These are phyloP conservation scores for Daldinia grandis DNA, from an alignment of 495 filamentous ascomycete genomes.

Conservation along the genomic window DNA sequence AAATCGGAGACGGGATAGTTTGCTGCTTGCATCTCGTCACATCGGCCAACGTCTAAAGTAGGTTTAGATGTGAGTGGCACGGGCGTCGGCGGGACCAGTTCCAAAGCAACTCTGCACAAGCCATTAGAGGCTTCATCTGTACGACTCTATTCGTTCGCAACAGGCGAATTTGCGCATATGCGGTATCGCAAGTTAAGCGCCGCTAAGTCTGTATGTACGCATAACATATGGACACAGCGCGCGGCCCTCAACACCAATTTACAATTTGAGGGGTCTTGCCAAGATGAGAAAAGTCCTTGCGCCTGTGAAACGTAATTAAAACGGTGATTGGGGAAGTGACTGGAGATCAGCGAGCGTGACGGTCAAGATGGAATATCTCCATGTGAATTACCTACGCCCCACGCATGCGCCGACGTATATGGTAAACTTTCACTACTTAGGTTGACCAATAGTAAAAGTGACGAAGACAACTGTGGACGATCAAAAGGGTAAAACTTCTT, in stretches of 20 bases:
- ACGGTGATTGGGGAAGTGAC: constrained; percentile 32
- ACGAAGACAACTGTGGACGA: constrained; percentile 29
- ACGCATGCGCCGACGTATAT: constrained; percentile 28
- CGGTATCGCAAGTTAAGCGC: constrained; percentile 40
- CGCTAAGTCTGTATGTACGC: constrained; percentile 26
- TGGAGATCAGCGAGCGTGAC: constrained; percentile 29
- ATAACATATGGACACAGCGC: constrained; percentile 21
- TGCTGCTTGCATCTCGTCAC: constrained; percentile 39
- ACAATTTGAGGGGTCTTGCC: constrained; percentile 26
- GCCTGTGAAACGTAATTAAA: constrained; percentile 35
- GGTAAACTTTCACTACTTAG: constrained; percentile 26
- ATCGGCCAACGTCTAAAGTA: constrained; percentile 26
- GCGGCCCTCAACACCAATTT: constrained; percentile 15
- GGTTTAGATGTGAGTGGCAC: constrained; percentile 24
- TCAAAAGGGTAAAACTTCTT: constrained; percentile 30
- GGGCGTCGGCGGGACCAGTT: constrained; percentile 27
- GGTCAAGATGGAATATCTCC: constrained; percentile 16
- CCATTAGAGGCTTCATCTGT: constrained; percentile 18
- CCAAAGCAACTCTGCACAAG: constrained; percentile 33
- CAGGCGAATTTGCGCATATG: constrained; percentile 36
- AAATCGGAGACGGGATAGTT: constrained; percentile 34
- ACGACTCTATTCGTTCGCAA: constrained; percentile 25
- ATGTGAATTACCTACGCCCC: constrained; percentile 21
- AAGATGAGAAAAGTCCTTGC: constrained; percentile 37
- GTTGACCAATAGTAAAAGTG: constrained; percentile 25